Percentiles rank a stretch among this genome's conserved stretches.
These are phyloP conservation scores for Suhomyces vadensis DNA, from an alignment of 805 yeast genomes.

Conservation along the genomic window DNA sequence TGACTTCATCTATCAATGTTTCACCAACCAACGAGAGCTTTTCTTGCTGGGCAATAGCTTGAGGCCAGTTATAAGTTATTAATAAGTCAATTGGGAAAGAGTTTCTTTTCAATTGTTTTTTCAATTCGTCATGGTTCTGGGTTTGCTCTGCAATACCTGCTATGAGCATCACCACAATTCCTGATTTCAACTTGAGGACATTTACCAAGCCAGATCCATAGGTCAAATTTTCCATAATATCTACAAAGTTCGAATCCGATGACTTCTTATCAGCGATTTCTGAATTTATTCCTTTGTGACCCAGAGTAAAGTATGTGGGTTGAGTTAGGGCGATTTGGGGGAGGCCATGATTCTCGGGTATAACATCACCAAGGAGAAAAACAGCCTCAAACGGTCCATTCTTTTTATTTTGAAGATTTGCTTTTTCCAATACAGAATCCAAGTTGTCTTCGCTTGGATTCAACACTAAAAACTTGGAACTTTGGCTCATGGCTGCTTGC, in stretches of 20 bases:
- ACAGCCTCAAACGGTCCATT: slow-evolving; percentile 68
- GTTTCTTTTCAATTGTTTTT: slow-evolving; percentile 14
- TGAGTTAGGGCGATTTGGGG: slow-evolving; percentile 23
- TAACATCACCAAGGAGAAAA: slow-evolving; percentile 52
- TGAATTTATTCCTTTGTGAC: slow-evolving; percentile 19
- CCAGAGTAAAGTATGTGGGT: slow-evolving; percentile 29
- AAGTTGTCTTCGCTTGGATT: slow-evolving; percentile 46
- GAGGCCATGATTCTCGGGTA: slow-evolving; percentile 14
- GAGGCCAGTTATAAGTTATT: slow-evolving; percentile 63
- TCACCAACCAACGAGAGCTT: slow-evolving; percentile 48
- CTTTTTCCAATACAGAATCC: slow-evolving; percentile 44
- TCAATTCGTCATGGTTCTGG: slow-evolving; percentile 9
- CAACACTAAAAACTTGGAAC: slow-evolving; percentile 42
- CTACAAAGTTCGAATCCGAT: slow-evolving; percentile 24
- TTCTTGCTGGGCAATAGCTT: slow-evolving; percentile 46
- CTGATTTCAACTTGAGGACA: slow-evolving; percentile 39
- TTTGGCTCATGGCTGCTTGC: slow-evolving; percentile 13
- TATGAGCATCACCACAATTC: slow-evolving; percentile 50
- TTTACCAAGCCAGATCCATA: slow-evolving; percentile 36
- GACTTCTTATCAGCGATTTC: not conserved
- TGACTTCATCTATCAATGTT: slow-evolving; percentile 45
- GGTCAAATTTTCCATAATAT: slow-evolving; percentile 25
- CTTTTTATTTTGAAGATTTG: slow-evolving; percentile 51
- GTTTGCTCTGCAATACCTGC: slow-evolving; percentile 20
- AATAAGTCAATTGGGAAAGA: slow-evolving; percentile 48